Evolutionary conservation across 768 basidiomycete species (phyloP).

Genomic region (Gelatoporia subvermispora): DNA sequence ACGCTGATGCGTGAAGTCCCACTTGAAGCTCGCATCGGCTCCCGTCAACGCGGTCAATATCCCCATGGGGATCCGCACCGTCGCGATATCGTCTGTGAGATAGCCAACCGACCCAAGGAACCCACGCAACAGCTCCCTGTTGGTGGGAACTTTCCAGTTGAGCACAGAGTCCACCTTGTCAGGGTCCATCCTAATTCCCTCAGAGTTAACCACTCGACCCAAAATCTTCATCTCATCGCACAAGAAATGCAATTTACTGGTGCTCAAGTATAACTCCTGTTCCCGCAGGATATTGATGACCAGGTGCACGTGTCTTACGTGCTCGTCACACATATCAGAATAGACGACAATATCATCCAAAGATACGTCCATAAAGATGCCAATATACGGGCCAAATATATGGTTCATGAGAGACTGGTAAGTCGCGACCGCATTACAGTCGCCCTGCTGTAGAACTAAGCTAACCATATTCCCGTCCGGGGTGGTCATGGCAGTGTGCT

Average conservation of each 20-base stretch:
- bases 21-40: conserved; percentile 8
- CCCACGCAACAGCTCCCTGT: conserved; percentile 23
- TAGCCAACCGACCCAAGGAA: conserved; percentile 36
- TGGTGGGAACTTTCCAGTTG: conserved; percentile 26
- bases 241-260: conserved; percentile 31
- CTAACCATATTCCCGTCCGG: conserved; percentile 25
- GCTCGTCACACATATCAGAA: conserved; percentile 24
- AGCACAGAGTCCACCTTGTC: conserved; percentile 21
- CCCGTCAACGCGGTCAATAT: conserved; percentile 21
- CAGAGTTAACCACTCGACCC: conserved; percentile 22
- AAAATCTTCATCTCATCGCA: conserved; percentile 24
- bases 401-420: conserved; percentile 25
- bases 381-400: conserved; percentile 22
- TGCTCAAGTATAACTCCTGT: conserved; percentile 34
- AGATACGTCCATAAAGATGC: conserved; percentile 27
- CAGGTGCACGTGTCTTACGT: conserved; percentile 23
- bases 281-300: conserved; percentile 30
- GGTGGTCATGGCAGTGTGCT: conserved; percentile 19
- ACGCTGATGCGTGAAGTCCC: conserved; percentile 22
- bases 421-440: conserved; percentile 27
- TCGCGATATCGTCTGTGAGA: conserved; percentile 26
- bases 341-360: conserved; percentile 32
- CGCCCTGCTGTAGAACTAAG: conserved; percentile 26
- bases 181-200: conserved; percentile 24
- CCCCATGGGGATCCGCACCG: conserved; percentile 35